Percentiles rank a stretch among this genome's conserved stretches.
phyloP scores from a whole-genome alignment of 495 filamentous ascomycete genomes.

The Mytilinidion resinicola region DNA sequence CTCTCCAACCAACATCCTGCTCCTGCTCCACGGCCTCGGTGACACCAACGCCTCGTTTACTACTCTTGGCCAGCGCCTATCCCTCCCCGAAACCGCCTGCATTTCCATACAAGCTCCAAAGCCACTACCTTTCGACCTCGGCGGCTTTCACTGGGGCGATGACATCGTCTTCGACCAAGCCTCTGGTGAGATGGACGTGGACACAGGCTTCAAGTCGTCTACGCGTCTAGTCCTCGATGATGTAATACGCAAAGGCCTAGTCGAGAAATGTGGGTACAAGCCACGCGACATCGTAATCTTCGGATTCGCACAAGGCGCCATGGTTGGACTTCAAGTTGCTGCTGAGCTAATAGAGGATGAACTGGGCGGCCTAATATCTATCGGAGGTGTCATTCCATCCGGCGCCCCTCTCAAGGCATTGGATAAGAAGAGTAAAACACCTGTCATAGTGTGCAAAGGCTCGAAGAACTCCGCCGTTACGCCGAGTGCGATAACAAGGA shows the following conservation, averaged over 20 bases:
- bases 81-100: conserved; percentile 71
- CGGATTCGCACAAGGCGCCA: conserved; percentile 85
- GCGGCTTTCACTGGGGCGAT: conserved; percentile 90
- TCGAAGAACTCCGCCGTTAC: conserved; percentile 57
- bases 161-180: conserved; percentile 63
- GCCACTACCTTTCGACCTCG: conserved; percentile 66
- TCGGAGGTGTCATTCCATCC: conserved; percentile 65
- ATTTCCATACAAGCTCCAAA: conserved; percentile 68
- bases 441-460: conserved; percentile 67
- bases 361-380: conserved; percentile 61
- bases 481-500: conserved; percentile 51
- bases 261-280: conserved; percentile 65
- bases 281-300: conserved; percentile 65
- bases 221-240: conserved; percentile 45
- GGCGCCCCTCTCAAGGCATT: conserved; percentile 38
- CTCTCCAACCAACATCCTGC: conserved; percentile 62
- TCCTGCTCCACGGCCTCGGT: conserved; percentile 88
- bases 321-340: conserved; percentile 59
- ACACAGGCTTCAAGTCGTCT: conserved; percentile 65
- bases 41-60: conserved; percentile 67
- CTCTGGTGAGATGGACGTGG: conserved; percentile 64
- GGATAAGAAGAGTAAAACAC: conserved; percentile 56
- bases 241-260: conserved; percentile 55
- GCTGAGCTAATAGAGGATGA: conserved; percentile 27
- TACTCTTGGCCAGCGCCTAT: conserved; percentile 62